Percentiles rank a stretch among this genome's conserved stretches.
Conservation (phyloP, 2,329 filamentous ascomycete species). For the Leptographium flavum region DNA sequence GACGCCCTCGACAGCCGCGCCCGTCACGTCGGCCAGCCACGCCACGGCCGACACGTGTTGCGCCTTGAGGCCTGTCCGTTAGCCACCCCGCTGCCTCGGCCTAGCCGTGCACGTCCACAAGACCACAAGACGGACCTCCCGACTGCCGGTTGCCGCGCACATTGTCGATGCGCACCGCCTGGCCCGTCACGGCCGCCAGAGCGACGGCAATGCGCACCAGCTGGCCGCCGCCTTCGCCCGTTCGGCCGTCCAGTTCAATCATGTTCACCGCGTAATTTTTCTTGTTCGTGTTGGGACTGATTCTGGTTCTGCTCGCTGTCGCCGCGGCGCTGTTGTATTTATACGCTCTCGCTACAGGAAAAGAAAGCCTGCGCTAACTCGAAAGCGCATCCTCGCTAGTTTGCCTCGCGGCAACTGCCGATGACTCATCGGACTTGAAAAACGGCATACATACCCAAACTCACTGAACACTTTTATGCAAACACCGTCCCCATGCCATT, state of each 20-base stretch:
- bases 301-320: no score
- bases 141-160: slow-evolving; percentile 38
- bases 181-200: slow-evolving; percentile 39
- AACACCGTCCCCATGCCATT: not conserved
- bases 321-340: no score
- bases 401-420: no score
- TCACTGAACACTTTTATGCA: not conserved
- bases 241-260: slow-evolving; percentile 39
- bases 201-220: slow-evolving; percentile 41
- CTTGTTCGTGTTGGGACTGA: no score
- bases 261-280: not conserved
- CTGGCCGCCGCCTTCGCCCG: slow-evolving; percentile 49
- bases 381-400: no score
- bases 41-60: slow-evolving; percentile 44
- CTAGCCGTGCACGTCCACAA: no score
- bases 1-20: slow-evolving; percentile 35
- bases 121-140: no score
- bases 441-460: not conserved
- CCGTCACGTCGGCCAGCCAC: slow-evolving; percentile 37
- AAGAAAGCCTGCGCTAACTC: no score
- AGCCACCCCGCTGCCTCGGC: no score
- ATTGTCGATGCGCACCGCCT: slow-evolving; percentile 36
- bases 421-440: not conserved
- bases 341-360: no score
- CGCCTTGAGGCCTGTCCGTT: slow-evolving; percentile 40